Percentiles rank a stretch among this genome's conserved stretches.
Evolutionary conservation across 306 rosid genomes (phyloP).

Genomic region (Dryas octopetala): DNA sequence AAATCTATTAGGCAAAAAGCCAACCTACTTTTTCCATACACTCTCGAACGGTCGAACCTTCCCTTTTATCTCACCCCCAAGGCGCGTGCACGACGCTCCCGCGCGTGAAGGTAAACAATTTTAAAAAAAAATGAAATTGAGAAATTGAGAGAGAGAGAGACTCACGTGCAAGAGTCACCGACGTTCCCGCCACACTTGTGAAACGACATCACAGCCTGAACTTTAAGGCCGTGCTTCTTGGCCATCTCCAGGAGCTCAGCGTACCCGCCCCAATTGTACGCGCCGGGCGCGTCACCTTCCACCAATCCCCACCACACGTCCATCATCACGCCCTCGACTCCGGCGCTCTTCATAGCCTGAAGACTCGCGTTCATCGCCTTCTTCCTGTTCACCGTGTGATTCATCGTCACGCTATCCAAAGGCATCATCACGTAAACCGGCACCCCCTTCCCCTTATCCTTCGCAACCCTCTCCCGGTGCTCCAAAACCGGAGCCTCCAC

Average conservation of each 20-base stretch:
- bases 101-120: neutral
- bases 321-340: constrained; percentile 93
- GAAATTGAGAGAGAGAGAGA: neutral
- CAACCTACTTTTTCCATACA: neutral
- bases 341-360: constrained; percentile 86
- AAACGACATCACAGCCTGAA: constrained; percentile 96
- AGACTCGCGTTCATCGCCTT: constrained; percentile 89
- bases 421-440: constrained; percentile 99
- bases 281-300: constrained; percentile 68
- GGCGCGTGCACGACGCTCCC: constrained; percentile 10
- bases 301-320: constrained; percentile 99
- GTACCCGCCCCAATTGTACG: constrained; percentile 92
- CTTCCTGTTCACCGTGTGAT: constrained; percentile 66
- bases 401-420: constrained; percentile 80
- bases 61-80: neutral
- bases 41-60: too few relatives aligned
- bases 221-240: constrained; percentile 82
- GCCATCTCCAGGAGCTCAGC: constrained; percentile 84
- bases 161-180: constrained; percentile 88
- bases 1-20: neutral
- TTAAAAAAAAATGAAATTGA: neutral
- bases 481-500: constrained; percentile 27
- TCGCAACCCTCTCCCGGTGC: constrained; percentile 24
- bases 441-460: constrained; percentile 46
- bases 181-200: constrained; percentile 99